Conservation (phyloP, 768 basidiomycete species). For the Russula ochroleuca region DNA sequence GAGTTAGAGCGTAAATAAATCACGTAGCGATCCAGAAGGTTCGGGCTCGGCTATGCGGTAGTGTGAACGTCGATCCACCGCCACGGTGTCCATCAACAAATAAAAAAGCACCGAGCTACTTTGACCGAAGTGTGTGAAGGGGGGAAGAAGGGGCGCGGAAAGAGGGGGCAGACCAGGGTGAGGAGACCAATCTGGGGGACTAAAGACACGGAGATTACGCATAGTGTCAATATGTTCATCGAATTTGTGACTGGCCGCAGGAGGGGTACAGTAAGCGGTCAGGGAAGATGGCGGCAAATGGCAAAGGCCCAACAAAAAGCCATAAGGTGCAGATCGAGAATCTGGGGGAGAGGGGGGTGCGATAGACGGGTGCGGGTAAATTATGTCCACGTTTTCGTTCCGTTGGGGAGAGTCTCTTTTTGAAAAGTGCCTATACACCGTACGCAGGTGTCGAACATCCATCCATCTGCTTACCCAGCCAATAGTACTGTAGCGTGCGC, state of each 20-base stretch:
- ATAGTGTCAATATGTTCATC: not conserved
- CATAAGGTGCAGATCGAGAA: slow-evolving; percentile 12
- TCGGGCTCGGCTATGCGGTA: not conserved
- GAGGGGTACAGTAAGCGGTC: not conserved
- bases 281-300: not conserved
- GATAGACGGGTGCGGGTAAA: not conserved
- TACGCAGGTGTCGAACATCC: slow-evolving; percentile 17
- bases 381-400: not conserved
- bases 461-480: not conserved
- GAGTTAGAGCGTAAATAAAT: not conserved
- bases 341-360: not conserved
- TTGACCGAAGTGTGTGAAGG: not conserved
- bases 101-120: not conserved
- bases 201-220: slow-evolving; percentile 9
- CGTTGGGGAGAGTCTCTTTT: not conserved
- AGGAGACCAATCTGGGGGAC: slow-evolving; percentile 9
- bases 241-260: not conserved
- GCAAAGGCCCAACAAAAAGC: not conserved
- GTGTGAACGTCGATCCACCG: not conserved
- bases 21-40: slow-evolving; percentile 3
- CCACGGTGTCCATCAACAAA: not conserved
- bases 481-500: too few species aligned
- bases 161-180: not conserved
- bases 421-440: not conserved
- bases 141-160: not conserved